Percentiles rank a stretch among this genome's conserved stretches.
These are phyloP conservation scores for Suhomyces choctaworum DNA, from an alignment of 1,139 yeast genomes.

Conservation along the genomic window DNA sequence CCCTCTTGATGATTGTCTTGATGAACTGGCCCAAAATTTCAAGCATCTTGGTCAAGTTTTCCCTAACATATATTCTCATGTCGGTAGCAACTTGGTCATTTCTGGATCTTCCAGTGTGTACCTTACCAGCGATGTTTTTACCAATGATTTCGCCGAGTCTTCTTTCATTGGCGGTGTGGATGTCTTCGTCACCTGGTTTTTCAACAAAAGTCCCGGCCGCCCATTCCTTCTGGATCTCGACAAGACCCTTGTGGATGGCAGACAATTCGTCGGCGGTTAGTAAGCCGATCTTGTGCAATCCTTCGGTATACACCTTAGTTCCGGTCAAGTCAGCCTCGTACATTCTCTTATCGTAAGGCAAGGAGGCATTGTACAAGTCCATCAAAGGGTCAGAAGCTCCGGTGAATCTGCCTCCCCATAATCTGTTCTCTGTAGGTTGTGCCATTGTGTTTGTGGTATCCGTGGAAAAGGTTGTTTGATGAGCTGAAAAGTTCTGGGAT, in stretches of 20 bases:
- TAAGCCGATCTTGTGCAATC: constrained; percentile 75
- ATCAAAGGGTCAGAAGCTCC: constrained; percentile 95
- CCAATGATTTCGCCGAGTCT: constrained; percentile 96
- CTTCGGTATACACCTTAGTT: constrained; percentile 88
- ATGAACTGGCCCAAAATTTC: constrained; percentile 62
- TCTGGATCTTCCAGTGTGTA: constrained; percentile 97
- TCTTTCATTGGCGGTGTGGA: constrained; percentile 98
- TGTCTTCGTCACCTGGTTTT: constrained; percentile 94
- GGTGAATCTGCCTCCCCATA: constrained; percentile 99
- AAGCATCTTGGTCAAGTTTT: constrained; percentile 62
- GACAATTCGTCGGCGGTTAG: constrained; percentile 67
- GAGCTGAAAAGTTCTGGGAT: constrained; percentile 4
- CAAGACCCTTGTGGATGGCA: constrained; percentile 82
- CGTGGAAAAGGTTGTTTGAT: constrained; percentile 1
- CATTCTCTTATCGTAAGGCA: constrained; percentile 95
- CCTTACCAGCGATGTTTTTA: constrained; percentile 90
- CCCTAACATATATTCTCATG: constrained; percentile 92
- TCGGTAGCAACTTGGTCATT: constrained; percentile 99
- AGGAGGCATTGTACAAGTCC: constrained; percentile 95
- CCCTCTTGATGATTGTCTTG: constrained; percentile 68
- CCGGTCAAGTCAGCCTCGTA: constrained; percentile 92
- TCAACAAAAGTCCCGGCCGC: constrained; percentile 67
- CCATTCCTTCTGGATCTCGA: constrained; percentile 78
- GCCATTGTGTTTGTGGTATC: constrained; percentile 19
- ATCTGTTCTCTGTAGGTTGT: constrained; percentile 57